phyloP scores from a whole-genome alignment of 768 basidiomycete species.

The Mycena floridula region DNA sequence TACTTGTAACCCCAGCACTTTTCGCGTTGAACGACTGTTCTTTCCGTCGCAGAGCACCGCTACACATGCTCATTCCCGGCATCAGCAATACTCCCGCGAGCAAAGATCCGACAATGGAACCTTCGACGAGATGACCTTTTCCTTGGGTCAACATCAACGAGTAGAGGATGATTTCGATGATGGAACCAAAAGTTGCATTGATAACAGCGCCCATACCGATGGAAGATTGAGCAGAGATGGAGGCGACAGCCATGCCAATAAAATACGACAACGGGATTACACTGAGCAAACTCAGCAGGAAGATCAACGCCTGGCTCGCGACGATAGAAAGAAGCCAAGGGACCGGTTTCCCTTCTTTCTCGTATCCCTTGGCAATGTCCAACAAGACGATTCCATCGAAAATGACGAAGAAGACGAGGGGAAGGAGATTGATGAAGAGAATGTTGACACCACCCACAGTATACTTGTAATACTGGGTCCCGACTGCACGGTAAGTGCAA shows the following conservation, averaged over 20 bases:
- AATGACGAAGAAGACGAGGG: constrained; percentile 93
- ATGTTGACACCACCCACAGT: constrained; percentile 99
- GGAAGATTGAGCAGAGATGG: constrained; percentile 95
- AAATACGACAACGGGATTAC: constrained; percentile 98
- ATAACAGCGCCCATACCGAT: constrained; percentile 99
- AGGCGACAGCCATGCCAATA: constrained; percentile 99
- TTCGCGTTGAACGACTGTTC: constrained; percentile 99
- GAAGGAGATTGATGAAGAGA: constrained; percentile 90
- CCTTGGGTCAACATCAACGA: constrained; percentile 81
- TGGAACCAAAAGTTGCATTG: constrained; percentile 98
- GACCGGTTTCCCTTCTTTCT: constrained; percentile 47
- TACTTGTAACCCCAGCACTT: constrained; percentile 96
- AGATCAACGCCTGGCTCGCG: constrained; percentile 73
- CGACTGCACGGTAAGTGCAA: constrained; percentile 90
- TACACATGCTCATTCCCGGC: constrained; percentile 96
- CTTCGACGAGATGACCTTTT: constrained; percentile 93
- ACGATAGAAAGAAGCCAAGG: constrained; percentile 64
- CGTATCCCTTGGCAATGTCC: constrained; percentile 57
- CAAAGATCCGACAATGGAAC: constrained; percentile 91
- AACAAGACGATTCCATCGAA: constrained; percentile 85
- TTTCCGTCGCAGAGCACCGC: constrained; percentile 82
- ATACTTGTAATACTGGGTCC: constrained; percentile 95
- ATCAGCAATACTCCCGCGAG: constrained; percentile 94
- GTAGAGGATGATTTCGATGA: constrained; percentile 96
- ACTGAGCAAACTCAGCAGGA: constrained; percentile 76